These are phyloP conservation scores for Cordyceps pruinosa DNA, from an alignment of 2,329 filamentous ascomycete genomes.

Conservation along the genomic window DNA sequence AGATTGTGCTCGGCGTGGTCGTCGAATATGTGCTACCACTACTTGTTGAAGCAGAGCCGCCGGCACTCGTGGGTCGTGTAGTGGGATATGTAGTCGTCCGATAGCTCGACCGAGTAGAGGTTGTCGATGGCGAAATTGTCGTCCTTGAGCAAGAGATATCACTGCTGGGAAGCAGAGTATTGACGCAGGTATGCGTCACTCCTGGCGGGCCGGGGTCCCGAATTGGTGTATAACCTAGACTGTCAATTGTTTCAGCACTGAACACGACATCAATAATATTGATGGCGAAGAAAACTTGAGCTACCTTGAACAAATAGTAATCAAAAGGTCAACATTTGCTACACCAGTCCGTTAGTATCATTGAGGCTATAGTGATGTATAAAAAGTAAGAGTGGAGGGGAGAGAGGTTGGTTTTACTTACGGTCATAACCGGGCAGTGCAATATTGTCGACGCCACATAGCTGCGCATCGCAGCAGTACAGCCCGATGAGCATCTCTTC, in stretches of 20 bases:
- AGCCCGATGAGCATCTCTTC: constrained; percentile 34
- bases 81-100: not conserved
- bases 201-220: constrained; percentile 32
- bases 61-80: not conserved
- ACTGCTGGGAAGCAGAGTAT: constrained; percentile 5
- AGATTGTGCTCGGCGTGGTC: not conserved
- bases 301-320: constrained; percentile 46
- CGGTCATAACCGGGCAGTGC: constrained; percentile 35
- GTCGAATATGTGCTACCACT: not conserved
- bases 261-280: not conserved
- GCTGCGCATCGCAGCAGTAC: constrained; percentile 46
- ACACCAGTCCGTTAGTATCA: not conserved
- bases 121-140: not conserved
- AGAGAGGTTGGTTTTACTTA: constrained; percentile 17
- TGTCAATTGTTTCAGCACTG: constrained; percentile 14
- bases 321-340: constrained; percentile 47
- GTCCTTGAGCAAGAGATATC: constrained; percentile 7
- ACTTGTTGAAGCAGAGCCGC: not conserved
- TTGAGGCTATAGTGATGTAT: not conserved
- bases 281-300: constrained; percentile 14
- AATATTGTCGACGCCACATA: constrained; percentile 40
- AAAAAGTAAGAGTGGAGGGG: not conserved
- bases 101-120: not conserved
- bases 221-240: constrained; percentile 24
- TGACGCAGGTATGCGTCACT: constrained; percentile 20